Evolutionary conservation across 805 yeast genomes (phyloP), one percentile per base, ranked within the genome.

Genomic region (Teunomyces lycoperdinae): DNA sequence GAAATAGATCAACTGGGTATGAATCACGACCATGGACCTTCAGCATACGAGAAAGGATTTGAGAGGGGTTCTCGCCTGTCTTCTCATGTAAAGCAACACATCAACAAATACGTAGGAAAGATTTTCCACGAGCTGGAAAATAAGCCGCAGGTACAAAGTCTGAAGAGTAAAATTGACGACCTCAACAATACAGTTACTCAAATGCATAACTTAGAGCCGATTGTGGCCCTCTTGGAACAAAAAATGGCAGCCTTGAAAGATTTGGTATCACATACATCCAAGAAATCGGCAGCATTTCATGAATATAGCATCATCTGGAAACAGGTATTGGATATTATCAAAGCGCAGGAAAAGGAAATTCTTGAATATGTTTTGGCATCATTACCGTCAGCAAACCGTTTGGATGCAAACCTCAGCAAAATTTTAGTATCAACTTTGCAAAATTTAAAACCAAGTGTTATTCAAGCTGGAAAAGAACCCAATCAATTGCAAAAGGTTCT

Each of bases 21-120:
- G 36, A 51, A 54, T 32, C 56, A 58, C 41, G 66, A 57, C n/a
- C 57, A 61, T 38, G 62, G 58, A 1, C 58, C 58, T 11, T 51
- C 64, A 1, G 64, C 76, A 0, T 73, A 61, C 46, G 67, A 67
- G 24, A 56, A 54, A 39, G 78, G 78, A 5, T 71, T 56, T 45
- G 61, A 57, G 7, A 61, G 54, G 38, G 78, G 77, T 0, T 48
- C 66, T 3, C 50, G 62, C 29, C 67, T 60, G 51, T 60, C 73
- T 5, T 55, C 47, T 4, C 48, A 48, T 4, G 50, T 48, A 13
- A 48, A 44, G n/a, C 17, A 45, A 9, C 42, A 30, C 6, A 28
- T 48, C 10, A 24, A 34, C 16, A 38, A 49, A 9, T 41, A 58
- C 28, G 28, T 60, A 10, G 45, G 52, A 8, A 40, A 29, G 17